Evolutionary conservation across 2,329 filamentous ascomycete species (phyloP), one percentile per base, ranked within the genome.

Genomic region (Neodidymelliopsis sp.): DNA sequence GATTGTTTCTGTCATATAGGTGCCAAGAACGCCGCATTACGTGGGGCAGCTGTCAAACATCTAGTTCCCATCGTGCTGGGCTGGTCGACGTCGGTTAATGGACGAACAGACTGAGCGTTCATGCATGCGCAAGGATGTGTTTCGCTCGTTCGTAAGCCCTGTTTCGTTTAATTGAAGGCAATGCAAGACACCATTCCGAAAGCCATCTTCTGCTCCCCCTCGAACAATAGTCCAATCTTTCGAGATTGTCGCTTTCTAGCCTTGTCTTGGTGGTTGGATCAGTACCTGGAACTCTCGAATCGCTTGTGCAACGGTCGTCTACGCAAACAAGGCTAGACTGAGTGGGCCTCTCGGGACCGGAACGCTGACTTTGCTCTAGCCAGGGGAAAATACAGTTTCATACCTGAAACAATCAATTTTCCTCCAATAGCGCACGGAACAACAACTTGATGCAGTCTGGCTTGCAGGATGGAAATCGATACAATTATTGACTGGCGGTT

Each of bases 361-460:
- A 28, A 33, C 27, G 31, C 42, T 25, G 29, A 34, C 25, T 37
- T 38, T 22, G 39, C 33, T 45, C 44, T 53, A 37, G 45, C 47
- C 51, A 55, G 49, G 45, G 43, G 39, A 15, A 31, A 43, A 43
- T 47, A 35, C 45, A 35, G 56, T 63, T 59, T 63, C 56, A 53
- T 29, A 56, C 41, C 20, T 60, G 58, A 63, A 62, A 65, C 60
- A 31, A 27, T 10, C 37, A 54, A 53, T 55, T 46, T 45, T 57
- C 51, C 52, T 48, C 60, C 55, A 62, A 59, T 62, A 28, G 52
- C 28, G 35, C 27, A 44, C 49, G 40, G 25, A 24, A 49, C 34
- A 47, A 28, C 39, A 48, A 33, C 51, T 54, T 8, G 23, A 43
- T 52, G 11, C 25, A 49, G 49, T 16, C 30, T 47, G 37, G 39